Evolutionary conservation across 176 grass and related monocot species (phyloP), one percentile per base, ranked within the genome.

Genomic region (Oryza glaberrima): DNA sequence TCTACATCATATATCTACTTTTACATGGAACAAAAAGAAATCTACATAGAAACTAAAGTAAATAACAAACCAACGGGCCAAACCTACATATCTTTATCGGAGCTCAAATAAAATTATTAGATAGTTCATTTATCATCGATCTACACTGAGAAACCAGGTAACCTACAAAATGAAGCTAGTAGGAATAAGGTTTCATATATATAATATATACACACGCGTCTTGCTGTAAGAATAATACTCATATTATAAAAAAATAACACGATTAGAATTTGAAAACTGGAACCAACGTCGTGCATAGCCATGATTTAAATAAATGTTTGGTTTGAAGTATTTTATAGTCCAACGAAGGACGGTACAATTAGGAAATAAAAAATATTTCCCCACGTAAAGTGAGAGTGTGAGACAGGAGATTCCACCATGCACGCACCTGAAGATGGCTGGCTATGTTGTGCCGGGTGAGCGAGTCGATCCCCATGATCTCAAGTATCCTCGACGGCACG

Each of bases 391-490:
- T 41, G 40, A 41, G 4, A 36, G 40, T 4, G 17, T 61, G 58
- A 61, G 58, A 22, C 20, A 61, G 20, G 20, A 61, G 58, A 61
- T 61, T 61, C 20, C 58, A 22, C 58, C 8, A 46, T 66, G 19
- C 60, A 72, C 51, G 43, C 63, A 95, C 96, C 81, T 98, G 96
- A 61, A 98, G 81, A 85, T 98, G 96, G 47, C 96, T 98, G 25
- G 96, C 96, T 30, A 98, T 89, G 67, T 98, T 98, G 83, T 98
- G 93, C 15, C 96, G 86, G 68, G 96, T 98, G 77, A 98, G 91
- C 3, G 90, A 94, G 77, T 98, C 76, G 47, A 94, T 87, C 30
- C 93, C 93, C 96, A 98, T 95, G 64, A 98, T 79, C 86, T 95
- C 96, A n/a, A 98, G 78, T 81, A 98, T 98, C 74, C 93, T 98